A percentile compares a stretch with the other conserved stretches of the same genome.
phyloP scores from a whole-genome alignment of 257 asterid genomes.

The Ilex asprella region DNA sequence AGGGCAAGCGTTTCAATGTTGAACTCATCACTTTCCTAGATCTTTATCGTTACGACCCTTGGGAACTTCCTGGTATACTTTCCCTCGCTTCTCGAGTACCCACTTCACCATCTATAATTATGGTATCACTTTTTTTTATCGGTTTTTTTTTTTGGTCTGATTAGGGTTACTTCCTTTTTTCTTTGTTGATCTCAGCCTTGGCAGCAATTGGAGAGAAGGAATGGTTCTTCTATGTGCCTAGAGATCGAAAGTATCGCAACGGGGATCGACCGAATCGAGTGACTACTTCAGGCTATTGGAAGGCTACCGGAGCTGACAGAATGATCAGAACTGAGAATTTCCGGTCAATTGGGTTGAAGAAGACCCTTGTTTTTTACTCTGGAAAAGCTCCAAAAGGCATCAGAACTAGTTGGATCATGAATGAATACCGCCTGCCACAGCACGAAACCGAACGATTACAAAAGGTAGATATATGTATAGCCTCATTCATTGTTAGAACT shows the following conservation, averaged over 20 bases:
- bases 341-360: constrained; percentile 77
- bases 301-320: constrained; percentile 95
- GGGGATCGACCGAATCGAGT: constrained; percentile 97
- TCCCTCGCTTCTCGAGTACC: background rate
- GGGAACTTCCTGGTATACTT: constrained; percentile 90
- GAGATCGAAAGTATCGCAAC: constrained; percentile 83
- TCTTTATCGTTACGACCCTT: constrained; percentile 97
- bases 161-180: background rate
- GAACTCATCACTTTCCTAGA: constrained; percentile 90
- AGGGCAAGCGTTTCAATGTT: constrained; percentile 94
- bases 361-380: constrained; percentile 96
- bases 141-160: background rate
- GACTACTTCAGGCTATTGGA: constrained; percentile 97
- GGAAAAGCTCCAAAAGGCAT: constrained; percentile 99
- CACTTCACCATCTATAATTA: background rate
- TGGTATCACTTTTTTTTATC: background rate
- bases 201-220: constrained; percentile 99
- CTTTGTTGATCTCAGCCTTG: constrained; percentile 39
- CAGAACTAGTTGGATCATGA: constrained; percentile 94
- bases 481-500: background rate
- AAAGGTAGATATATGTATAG: constrained; percentile 43
- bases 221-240: constrained; percentile 94
- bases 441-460: constrained; percentile 82
- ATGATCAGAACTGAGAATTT: constrained; percentile 67
- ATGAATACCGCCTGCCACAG: constrained; percentile 81